Base-by-base conservation (phyloP, 2,329 filamentous ascomycete genomes). In the Cercospora sesami region DNA sequence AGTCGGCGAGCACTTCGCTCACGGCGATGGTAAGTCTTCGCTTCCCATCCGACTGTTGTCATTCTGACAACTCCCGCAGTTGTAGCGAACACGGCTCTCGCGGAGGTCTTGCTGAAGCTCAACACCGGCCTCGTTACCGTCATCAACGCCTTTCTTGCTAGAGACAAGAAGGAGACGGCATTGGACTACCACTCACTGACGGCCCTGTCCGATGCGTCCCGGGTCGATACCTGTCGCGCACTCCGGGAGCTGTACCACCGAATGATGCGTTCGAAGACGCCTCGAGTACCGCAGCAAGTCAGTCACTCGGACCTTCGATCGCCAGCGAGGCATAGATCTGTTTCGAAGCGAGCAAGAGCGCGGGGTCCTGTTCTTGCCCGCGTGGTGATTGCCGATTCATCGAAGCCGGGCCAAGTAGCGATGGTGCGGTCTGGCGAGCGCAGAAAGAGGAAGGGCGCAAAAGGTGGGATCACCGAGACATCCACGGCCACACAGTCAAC, bases 51-150 rank as follows among this genome's bases (percentile, higher is more conserved):
- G 28, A 10, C 12, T 14, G 7, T 9, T 31, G n/a, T 36, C 26
- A 5, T 42, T 30, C 71, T 74, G 28, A 71, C 31, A 23, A 14
- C 5, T 60, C 5, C 8, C 26, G 31, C 66, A 83, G 82, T 79
- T 57, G 80, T 80, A 64, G 82, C 82, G 16, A 81, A 83, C 67
- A 79, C 79, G 3, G 80, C 79, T n/a, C 80, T 84, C 21, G 80
- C 81, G 10, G 80, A 81, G 68, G 81, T 81, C 18, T 71, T 84
- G 26, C 78, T 83, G 66, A 82, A 78, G 68, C 74, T 84, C 30
- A 84, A 84, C 68, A 81, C 81, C 18, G 81, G 82, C 45, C 79
- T 84, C 5, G 81, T 84, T 7, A 73, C 75, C 65, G 83, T 84
- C 71, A 83, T 84, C 63, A 76, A 80, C 21, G 74, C 80, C 2